Evolutionary conservation across 306 rosid species (phyloP).

Genomic region (Vigna angularis): DNA sequence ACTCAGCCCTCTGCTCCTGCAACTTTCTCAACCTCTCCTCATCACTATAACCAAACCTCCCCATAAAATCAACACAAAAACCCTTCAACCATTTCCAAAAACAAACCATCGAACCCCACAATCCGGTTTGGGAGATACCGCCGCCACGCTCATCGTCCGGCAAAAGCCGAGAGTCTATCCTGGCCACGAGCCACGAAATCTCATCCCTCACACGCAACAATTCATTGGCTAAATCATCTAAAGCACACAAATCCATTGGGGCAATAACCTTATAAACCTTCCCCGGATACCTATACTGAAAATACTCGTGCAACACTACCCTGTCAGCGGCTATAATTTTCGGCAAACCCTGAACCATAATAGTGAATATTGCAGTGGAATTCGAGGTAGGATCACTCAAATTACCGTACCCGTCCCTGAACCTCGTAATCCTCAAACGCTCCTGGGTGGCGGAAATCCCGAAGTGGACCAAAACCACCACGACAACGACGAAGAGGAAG

Average conservation of each 20-base stretch:
- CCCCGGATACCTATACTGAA: conserved; percentile 90
- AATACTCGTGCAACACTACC: conserved; percentile 73
- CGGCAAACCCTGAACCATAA: conserved; percentile 94
- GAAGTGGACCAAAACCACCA: conserved; percentile 74
- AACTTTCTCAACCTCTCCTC: conserved; percentile 76
- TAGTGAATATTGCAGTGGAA: conserved; percentile 89
- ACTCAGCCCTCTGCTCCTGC: conserved; percentile 80
- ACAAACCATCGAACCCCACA: conserved; percentile 45
- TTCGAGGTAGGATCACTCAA: conserved; percentile 66
- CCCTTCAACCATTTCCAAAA: conserved; percentile 55
- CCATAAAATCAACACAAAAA: conserved; percentile 51
- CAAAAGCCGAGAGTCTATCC: conserved; percentile 77
- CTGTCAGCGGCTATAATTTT: conserved; percentile 75
- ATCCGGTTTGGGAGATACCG: conserved; percentile 41
- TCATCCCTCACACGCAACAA: conserved; percentile 75
- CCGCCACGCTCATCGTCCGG: conserved; percentile 54
- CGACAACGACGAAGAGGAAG: conserved; percentile 69
- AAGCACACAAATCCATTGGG: conserved; percentile 93
- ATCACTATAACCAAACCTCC: conserved; percentile 70
- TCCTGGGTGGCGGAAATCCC: conserved; percentile 75
- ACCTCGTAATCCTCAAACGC: conserved; percentile 77
- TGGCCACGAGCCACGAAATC: conserved; percentile 79
- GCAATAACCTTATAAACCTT: conserved; percentile 79
- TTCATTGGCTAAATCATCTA: conserved; percentile 84
- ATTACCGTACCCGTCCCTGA: conserved; percentile 89